Percentiles rank a stretch among this genome's conserved stretches.
These are phyloP conservation scores for Pluteus cervinus DNA, from an alignment of 768 basidiomycete genomes.

Conservation along the genomic window DNA sequence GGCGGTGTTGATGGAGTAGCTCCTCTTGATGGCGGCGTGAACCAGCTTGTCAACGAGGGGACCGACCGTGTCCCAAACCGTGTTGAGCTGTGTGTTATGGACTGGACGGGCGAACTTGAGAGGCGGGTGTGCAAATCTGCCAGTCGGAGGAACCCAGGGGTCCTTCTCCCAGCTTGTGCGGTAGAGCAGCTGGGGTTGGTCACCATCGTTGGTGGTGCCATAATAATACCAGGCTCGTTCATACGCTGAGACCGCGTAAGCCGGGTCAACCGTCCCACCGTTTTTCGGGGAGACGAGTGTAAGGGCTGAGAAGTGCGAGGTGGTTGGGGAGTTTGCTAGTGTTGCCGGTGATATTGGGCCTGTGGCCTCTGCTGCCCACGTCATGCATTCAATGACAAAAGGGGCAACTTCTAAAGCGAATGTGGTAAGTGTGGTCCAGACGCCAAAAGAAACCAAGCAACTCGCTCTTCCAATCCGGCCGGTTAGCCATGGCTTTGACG, in stretches of 20 bases:
- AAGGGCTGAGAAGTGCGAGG: too few relatives aligned
- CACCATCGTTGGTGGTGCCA: conserved; percentile 23
- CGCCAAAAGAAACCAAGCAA: conserved; percentile 15
- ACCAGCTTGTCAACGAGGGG: conserved; percentile 28
- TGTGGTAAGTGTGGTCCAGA: too few relatives aligned
- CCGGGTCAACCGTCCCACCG: too few relatives aligned
- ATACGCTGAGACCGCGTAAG: conserved; percentile 15
- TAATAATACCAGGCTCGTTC: conserved; percentile 25
- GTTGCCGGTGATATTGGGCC: too few relatives aligned
- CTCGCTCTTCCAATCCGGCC: conserved; percentile 15
- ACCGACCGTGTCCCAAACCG: conserved; percentile 32
- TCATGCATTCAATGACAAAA: too few relatives aligned
- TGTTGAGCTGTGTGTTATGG: conserved; percentile 32
- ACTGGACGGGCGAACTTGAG: conserved; percentile 32
- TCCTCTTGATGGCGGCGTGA: conserved; percentile 18
- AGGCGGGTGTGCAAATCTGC: conserved; percentile 20
- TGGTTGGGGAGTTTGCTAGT: too few relatives aligned
- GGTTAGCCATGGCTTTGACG: too few relatives aligned
- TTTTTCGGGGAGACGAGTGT: too few relatives aligned
- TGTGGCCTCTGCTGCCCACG: too few relatives aligned
- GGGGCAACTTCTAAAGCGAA: too few relatives aligned
- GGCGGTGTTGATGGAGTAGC: conserved; percentile 23
- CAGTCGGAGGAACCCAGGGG: conserved; percentile 23
- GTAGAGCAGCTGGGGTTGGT: conserved; percentile 28
- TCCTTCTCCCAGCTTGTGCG: conserved; percentile 20